Evolutionary conservation across 1,284 basidiomycete species (phyloP), one percentile per base, ranked within the genome.

Genomic region (Grifola frondosa): DNA sequence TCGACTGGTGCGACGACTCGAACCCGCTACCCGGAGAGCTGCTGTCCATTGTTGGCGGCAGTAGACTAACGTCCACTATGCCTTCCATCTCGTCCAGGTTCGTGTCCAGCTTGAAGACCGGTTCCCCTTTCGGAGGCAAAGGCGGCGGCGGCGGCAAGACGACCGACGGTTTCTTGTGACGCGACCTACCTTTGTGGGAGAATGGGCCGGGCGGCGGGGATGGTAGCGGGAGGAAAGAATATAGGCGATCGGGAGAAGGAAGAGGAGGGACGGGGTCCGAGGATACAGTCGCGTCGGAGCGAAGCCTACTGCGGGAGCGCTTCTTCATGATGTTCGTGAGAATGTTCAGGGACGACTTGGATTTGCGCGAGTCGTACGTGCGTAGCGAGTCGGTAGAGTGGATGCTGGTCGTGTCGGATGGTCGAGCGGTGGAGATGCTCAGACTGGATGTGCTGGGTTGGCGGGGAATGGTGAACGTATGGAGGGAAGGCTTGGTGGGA

Each of bases 81-180:
- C 88, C 92, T 36, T 89, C 87, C 76, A 97, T 91, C 46, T 82
- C 73, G 23, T 86, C 78, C 30, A 95, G 70, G 53, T 95, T 81
- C 37, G 82, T 85, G 65, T 95, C 90, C 28, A 93, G 75, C 16
- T 70, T 71, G 53, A 79, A 71, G 13, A 63, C 53, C 16, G 53
- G 42, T 24, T 57, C 58, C 15, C 50, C 50, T 0, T 51, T 52
- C 15, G 51, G 51, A 6, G 46, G 39, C 12, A 50, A 40, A 6
- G 55, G 53, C n/a, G 50, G 49, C 12, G 35, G 39, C 37, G 30
- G 19, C 6, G 26, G 23, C 13, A 11, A 32, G 9, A 48, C 41
- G 22, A 60, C 59, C 9, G 44, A 36, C 7, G 51, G 37, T 42
- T 59, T 62, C 49, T 59, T 60, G 46, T 59, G 60, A 30, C 50